Evolutionary conservation across 495 filamentous ascomycete genomes (phyloP), one percentile per base, ranked within the genome.

Genomic region (Podospora pseudopauciseta): DNA sequence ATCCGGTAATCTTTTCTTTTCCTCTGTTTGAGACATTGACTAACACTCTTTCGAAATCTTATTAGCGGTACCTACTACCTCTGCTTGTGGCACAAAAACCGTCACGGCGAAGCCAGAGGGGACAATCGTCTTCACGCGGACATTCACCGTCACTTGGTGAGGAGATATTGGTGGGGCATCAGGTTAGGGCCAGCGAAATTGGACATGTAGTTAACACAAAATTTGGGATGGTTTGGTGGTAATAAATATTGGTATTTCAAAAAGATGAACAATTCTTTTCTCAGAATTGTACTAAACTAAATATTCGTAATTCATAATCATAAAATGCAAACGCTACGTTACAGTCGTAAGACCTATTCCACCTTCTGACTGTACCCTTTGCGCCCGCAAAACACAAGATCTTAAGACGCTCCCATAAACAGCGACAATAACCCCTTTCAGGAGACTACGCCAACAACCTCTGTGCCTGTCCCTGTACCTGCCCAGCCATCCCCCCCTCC

Each of bases 401-500:
- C 23, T 1, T 23, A 49, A 49, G 39, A 13, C 13, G 39, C 7
- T 49, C 39, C 6, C 39, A 11, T 11, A 18, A 49, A 49, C 39
- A 49, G 11, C 11, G 2, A 49, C 39, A 49, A 13, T 3, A 3
- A 3, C 1, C 39, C 3, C 39, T 49, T 18, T 11, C 39, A 23
- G 56, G 3, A 20, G 1, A 20, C 59, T 61, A 44, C 32, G 59
- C 59, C 59, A 61, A 26, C 59, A 61, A 30, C 59, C 59, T 28
- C 59, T n/a, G 27, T 9, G 4, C 30, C 19, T 28, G 28, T 18
- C 30, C 19, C 61, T 32, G 16, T 39, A 1, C 23, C 23, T 11
- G 27, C 54, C 39, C 57, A 63, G 59, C 61, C 26, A 19, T 28
- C 55, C 63, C 57, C 61, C 69, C 65, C 34, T 64, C 20, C 62